These are phyloP conservation scores for Fomitopsis palustris DNA, from an alignment of 1,284 basidiomycete genomes.

Conservation along the genomic window DNA sequence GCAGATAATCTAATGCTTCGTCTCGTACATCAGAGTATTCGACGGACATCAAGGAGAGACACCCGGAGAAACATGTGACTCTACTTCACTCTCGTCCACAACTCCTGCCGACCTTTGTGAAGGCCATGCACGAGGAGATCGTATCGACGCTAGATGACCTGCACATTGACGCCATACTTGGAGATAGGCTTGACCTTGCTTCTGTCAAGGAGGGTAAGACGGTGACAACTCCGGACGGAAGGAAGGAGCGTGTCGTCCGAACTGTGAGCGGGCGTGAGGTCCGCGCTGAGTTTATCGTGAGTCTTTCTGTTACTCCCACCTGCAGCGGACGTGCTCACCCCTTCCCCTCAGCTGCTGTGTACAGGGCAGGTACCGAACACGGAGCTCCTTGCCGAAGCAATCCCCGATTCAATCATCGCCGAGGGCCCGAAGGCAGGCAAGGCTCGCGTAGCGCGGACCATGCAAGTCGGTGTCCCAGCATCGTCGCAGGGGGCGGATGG, in stretches of 20 bases:
- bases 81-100: conserved; percentile 63
- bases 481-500: conserved; percentile 4
- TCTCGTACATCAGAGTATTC: conserved; percentile 49
- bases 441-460: conserved; percentile 53
- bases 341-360: conserved; percentile 54
- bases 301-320: not conserved
- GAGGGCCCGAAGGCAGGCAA: conserved; percentile 36
- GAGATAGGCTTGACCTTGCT: conserved; percentile 49
- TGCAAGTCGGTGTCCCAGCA: conserved; percentile 48
- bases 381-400: conserved; percentile 46
- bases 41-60: conserved; percentile 61
- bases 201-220: conserved; percentile 29
- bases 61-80: conserved; percentile 57
- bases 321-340: not conserved
- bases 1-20: not conserved
- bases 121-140: conserved; percentile 52
- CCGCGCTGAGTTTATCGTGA: conserved; percentile 59
- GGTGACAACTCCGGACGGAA: conserved; percentile 24
- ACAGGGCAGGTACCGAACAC: conserved; percentile 78
- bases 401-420: conserved; percentile 47
- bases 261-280: conserved; percentile 59
- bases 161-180: conserved; percentile 48
- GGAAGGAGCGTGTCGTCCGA: conserved; percentile 39
- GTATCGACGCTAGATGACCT: conserved; percentile 39
- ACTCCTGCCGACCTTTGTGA: conserved; percentile 58